Base-by-base conservation (phyloP, 176 grass and related monocot genomes). In the Rhipidocladum racemiflorum region DNA sequence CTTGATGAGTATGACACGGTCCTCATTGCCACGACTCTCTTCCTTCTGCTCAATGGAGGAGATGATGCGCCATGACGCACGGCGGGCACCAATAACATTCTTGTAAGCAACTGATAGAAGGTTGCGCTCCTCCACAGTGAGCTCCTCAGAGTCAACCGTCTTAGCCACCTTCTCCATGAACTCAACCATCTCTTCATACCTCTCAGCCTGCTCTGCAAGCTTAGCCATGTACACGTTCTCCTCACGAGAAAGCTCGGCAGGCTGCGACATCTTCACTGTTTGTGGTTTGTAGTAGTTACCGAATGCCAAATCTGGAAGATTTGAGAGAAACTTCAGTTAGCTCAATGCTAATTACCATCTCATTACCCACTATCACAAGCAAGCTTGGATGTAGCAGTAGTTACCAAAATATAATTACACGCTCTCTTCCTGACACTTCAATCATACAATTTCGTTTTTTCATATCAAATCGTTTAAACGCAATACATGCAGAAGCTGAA, bases 81-180 rank as follows among this genome's bases (percentile, higher is more conserved):
- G 91, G 32, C 89, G 91, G 11, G 89, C 91, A 3, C 91, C 94
- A 29, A 94, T 90, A 24, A 97, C 88, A 43, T 97, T 97, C 85
- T 94, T 97, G 82, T 97, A 97, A 9, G 94, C 94, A 4, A 94
- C 94, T 20, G 91, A 97, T 7, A 97, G 72, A 20, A 97, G 89
- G 82, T 94, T 97, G 87, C 94, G 91, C 87, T 97, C 94, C 87
- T 97, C 94, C 5, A 92, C 89, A 0, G 91, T 93, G 65, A 97
- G 78, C 65, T 91, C 91, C 76, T 92, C 94, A 0, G 88, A 87
- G 49, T 85, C 86, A 7, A 92, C 85, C 0, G 89, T 89, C 87
- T 91, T 90, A 61, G 88, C 88, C 64, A 94, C 91, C 85, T 91
- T 92, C 85, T 97, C 94, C 94, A 97, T 97, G 85, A 91, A 97